A percentile compares a stretch with the other conserved stretches of the same genome.
Conservation (phyloP, 345 rosid species). For the Trapa incisa region DNA sequence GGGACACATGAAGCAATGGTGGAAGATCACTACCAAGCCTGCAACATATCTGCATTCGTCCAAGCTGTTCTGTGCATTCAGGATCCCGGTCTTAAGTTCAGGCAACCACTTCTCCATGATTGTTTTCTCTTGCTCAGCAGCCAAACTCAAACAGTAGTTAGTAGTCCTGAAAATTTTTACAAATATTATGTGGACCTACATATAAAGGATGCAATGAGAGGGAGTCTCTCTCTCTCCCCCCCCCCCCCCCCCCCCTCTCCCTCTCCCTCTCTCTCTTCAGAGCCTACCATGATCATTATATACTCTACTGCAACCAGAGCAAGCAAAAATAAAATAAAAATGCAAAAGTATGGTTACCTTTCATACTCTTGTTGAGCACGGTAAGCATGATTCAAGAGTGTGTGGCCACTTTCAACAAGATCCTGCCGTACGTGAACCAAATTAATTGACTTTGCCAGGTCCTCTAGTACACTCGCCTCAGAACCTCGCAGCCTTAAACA, state of each 20-base stretch:
- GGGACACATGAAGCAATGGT: background rate
- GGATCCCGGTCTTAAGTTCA: conserved; percentile 56
- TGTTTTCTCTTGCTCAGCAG: conserved; percentile 71
- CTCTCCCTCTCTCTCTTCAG: background rate
- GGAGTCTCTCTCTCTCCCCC: background rate
- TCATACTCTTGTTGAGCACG: conserved; percentile 78
- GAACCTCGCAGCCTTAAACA: conserved; percentile 87
- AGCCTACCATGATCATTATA: background rate
- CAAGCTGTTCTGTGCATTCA: conserved; percentile 57
- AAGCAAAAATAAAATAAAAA: conserved; percentile 1
- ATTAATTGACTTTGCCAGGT: conserved; percentile 76
- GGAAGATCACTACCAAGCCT: conserved; percentile 51
- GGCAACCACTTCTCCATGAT: conserved; percentile 78
- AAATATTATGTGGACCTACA: background rate
- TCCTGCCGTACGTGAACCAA: conserved; percentile 66
- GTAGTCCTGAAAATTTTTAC: conserved; percentile 43
- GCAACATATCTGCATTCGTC: conserved; percentile 69
- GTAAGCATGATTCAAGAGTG: conserved; percentile 66
- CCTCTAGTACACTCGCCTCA: conserved; percentile 83
- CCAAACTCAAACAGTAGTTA: conserved; percentile 60
- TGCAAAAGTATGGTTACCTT: conserved; percentile 36
- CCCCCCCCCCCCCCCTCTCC: background rate
- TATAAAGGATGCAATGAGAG: background rate
- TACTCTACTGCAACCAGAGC: background rate
- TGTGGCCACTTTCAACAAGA: conserved; percentile 81